Evolutionary conservation across 129 eudicot genomes (phyloP), one percentile per base, ranked within the genome.

Genomic region (Pseudognaphalium luteoalbum): DNA sequence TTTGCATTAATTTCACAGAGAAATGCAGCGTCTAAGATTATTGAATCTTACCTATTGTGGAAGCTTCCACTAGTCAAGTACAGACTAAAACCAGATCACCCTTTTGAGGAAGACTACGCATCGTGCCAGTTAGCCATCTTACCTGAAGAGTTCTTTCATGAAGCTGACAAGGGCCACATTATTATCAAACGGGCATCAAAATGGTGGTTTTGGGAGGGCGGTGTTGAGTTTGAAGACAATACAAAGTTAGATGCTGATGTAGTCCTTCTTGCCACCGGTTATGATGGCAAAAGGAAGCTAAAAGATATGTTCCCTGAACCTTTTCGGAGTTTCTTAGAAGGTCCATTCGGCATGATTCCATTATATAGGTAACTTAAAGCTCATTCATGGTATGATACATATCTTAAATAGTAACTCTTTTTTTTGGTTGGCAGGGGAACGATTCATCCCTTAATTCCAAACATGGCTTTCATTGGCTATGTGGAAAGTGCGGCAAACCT

Each of bases 81-180:
- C 51, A 97, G 96, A 9, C 84, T 91, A 73, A 87, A 82, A 70
- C 99, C 99, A 12, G 96, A 89, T 0, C 99, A 95, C 83, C 99
- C 96, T 4, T 95, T 95, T 37, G 93, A 87, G 78, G 99, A 95
- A 76, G 99, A 95, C 78, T 95, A 95, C 20, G 97, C 93, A 19
- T 87, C 94, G 0, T 91, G 97, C 56, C 99, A 95, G 69, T 84
- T 95, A 96, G 97, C 99, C 54, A 89, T 95, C 78, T 78, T 95
- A 83, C 99, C 99, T 0, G 92, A 87, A 0, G 76, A 67, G 1
- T 91, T 95, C 87, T 95, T 95, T 85, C 7, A 80, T 0, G 90
- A 84, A 83, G 96, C 96, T 3, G 97, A 95, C 39, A 82, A 95
- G 63, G 97, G 97, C 6, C 82, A 72, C 14, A 95, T 95, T 44